These are phyloP conservation scores for Mytilinidion resinicola DNA, from an alignment of 495 filamentous ascomycete species.

Conservation along the genomic window DNA sequence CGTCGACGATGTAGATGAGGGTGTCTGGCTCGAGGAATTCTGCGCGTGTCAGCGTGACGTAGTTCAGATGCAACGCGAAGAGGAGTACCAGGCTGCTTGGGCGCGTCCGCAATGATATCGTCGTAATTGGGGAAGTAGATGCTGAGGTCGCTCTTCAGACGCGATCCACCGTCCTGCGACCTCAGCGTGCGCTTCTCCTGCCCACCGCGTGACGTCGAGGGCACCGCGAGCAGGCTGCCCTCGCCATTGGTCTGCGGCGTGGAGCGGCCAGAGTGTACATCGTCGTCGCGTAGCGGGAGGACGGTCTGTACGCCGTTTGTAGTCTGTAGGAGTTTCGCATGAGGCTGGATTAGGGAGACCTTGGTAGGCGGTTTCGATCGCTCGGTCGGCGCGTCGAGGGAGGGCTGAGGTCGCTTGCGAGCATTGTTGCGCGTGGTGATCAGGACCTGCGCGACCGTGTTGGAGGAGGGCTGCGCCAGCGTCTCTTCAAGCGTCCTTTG, in stretches of 20 bases:
- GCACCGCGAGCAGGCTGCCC: conserved; percentile 7
- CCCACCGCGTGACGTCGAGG: conserved; percentile 3
- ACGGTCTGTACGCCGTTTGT: conserved; percentile 31
- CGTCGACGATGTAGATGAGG: conserved; percentile 51
- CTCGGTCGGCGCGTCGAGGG: neutral
- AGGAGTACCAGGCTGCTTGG: conserved; percentile 64
- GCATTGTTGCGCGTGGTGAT: conserved; percentile 8
- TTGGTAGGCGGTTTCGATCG: conserved; percentile 32
- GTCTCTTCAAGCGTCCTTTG: neutral
- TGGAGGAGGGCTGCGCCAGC: neutral
- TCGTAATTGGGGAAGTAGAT: conserved; percentile 88
- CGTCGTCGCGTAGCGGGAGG: conserved; percentile 26
- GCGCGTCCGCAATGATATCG: conserved; percentile 76
- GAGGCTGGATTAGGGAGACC: conserved; percentile 31
- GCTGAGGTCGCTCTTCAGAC: conserved; percentile 82
- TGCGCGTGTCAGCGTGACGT: conserved; percentile 24
- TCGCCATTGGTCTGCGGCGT: conserved; percentile 11
- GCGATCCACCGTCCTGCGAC: conserved; percentile 42
- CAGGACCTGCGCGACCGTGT: conserved; percentile 2
- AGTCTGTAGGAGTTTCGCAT: conserved; percentile 31
- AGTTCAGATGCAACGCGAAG: conserved; percentile 1
- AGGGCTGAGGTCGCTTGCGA: conserved; percentile 20
- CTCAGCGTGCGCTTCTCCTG: conserved; percentile 39
- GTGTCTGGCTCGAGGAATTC: conserved; percentile 57
- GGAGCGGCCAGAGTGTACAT: conserved; percentile 20